phyloP scores from a whole-genome alignment of 352 stramenopile genomes.

The Phytophthora ramorum region DNA sequence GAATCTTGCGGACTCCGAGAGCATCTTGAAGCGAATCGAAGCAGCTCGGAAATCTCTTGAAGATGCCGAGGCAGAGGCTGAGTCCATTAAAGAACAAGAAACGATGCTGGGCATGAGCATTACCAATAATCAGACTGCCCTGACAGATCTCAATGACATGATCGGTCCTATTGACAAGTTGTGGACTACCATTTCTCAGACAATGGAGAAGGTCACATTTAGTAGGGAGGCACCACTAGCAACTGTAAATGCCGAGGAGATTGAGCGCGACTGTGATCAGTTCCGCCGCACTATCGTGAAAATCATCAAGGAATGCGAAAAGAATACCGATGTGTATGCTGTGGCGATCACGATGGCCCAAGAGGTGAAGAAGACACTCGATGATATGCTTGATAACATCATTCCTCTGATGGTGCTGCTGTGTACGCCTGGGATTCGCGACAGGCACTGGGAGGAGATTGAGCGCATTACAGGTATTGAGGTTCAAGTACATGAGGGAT shows the following conservation, averaged over 20 bases:
- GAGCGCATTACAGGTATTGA: slow-evolving; percentile 87
- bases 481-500: slow-evolving; percentile 90
- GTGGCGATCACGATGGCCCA: slow-evolving; percentile 83
- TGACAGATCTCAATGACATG: slow-evolving; percentile 83
- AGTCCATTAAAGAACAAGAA: slow-evolving; percentile 91
- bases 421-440: slow-evolving; percentile 92
- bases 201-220: slow-evolving; percentile 80
- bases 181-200: slow-evolving; percentile 85
- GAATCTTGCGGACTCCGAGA: slow-evolving; percentile 81
- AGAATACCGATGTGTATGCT: slow-evolving; percentile 85
- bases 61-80: slow-evolving; percentile 81
- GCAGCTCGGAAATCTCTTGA: slow-evolving; percentile 80
- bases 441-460: slow-evolving; percentile 95
- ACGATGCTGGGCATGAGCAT: slow-evolving; percentile 84
- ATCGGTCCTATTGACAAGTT: slow-evolving; percentile 89
- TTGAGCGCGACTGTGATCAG: slow-evolving; percentile 88
- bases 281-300: slow-evolving; percentile 90
- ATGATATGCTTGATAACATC: slow-evolving; percentile 90
- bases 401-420: slow-evolving; percentile 93
- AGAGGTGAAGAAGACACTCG: slow-evolving; percentile 82
- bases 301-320: slow-evolving; percentile 92
- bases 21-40: slow-evolving; percentile 85
- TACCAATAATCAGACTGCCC: slow-evolving; percentile 80
- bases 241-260: slow-evolving; percentile 86
- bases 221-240: slow-evolving; percentile 68